These are phyloP conservation scores for Stevia rebaudiana DNA, from an alignment of 140 eudicot species.

Conservation along the genomic window DNA sequence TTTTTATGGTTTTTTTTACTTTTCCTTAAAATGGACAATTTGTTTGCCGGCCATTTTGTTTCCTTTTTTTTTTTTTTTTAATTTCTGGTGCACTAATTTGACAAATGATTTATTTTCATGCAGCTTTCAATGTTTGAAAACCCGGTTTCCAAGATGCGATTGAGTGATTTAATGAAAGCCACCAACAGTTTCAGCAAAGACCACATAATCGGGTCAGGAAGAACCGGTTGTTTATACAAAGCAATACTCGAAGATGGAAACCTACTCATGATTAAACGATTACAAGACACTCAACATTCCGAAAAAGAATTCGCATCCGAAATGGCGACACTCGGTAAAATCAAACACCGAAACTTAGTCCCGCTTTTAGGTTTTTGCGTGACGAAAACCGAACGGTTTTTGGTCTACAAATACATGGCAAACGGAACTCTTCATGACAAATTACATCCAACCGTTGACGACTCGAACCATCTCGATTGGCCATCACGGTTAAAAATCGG, in stretches of 20 bases:
- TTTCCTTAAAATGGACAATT: too few species aligned
- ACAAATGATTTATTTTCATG: too few species aligned
- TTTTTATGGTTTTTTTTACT: too few species aligned
- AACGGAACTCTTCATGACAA: constrained; percentile 50
- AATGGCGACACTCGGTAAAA: constrained; percentile 52
- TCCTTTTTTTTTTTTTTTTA: too few species aligned
- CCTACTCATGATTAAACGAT: constrained; percentile 46
- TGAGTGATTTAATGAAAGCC: constrained; percentile 66
- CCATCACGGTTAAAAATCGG: constrained; percentile 45
- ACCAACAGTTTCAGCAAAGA: constrained; percentile 53
- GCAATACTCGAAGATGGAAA: constrained; percentile 50
- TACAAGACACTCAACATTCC: constrained; percentile 53
- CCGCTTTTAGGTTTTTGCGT: constrained; percentile 63
- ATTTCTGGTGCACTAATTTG: too few species aligned
- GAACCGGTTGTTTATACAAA: constrained; percentile 52
- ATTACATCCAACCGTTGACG: constrained; percentile 33
- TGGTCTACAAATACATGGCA: constrained; percentile 51
- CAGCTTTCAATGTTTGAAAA: constrained; percentile 66
- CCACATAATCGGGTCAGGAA: constrained; percentile 47
- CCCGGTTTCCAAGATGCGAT: constrained; percentile 51
- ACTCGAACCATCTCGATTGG: constrained; percentile 44
- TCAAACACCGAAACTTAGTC: constrained; percentile 53
- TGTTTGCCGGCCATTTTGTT: too few species aligned
- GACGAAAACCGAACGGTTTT: constrained; percentile 47
- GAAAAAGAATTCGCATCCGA: constrained; percentile 58